phyloP scores from a whole-genome alignment of 2,329 filamentous ascomycete genomes.

The Colletotrichum lini region DNA sequence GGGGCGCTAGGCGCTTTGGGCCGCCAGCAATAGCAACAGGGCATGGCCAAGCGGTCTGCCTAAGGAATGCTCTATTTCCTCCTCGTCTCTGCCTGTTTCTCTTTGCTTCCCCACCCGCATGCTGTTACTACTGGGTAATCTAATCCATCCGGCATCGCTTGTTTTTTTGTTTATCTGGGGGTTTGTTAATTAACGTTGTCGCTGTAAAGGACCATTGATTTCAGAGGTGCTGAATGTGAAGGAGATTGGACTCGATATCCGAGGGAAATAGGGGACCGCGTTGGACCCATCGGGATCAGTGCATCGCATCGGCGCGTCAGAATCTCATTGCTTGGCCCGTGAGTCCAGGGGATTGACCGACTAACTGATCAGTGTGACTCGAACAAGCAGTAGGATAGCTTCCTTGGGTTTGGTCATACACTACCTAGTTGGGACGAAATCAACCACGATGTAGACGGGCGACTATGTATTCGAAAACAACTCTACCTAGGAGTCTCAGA shows the following conservation, averaged over 20 bases:
- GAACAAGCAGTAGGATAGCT: neutral
- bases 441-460: neutral
- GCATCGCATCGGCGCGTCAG: conserved; percentile 14
- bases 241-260: conserved; percentile 22
- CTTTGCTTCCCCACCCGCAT: neutral
- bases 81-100: neutral
- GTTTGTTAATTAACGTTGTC: neutral
- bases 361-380: too few relatives aligned
- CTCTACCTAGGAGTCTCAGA: neutral
- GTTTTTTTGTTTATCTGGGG: neutral
- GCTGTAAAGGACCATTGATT: neutral
- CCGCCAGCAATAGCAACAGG: conserved; percentile 4
- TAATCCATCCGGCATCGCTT: conserved; percentile 20
- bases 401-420: neutral
- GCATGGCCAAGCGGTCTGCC: conserved; percentile 5
- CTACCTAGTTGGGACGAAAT: neutral
- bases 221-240: conserved; percentile 2
- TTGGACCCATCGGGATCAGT: conserved; percentile 4
- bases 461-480: neutral
- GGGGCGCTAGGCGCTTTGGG: conserved; percentile 1
- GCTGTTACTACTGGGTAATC: neutral
- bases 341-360: neutral
- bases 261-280: conserved; percentile 7
- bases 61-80: neutral
- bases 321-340: conserved; percentile 14